Base-by-base conservation (phyloP, 2,329 filamentous ascomycete genomes). In the Graphilbum fragrans region DNA sequence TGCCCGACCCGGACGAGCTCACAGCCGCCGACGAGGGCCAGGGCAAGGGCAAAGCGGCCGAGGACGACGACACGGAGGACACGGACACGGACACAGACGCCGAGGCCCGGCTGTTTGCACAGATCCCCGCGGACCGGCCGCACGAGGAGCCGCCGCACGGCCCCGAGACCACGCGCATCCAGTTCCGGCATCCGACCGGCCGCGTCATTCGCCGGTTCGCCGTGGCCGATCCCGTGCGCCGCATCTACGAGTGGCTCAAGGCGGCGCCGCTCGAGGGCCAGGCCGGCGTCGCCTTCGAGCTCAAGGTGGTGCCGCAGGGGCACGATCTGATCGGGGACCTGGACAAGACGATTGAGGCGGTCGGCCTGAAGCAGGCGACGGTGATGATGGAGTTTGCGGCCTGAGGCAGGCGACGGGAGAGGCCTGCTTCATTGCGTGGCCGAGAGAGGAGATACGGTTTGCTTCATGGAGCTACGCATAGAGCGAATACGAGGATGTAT, bases 181-280 rank as follows among this genome's bases (percentile, higher is more conserved):
- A 96, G 58, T 94, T 98, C 64, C 76, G 85, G 45, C 84, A 94
- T 53, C 79, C 88, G 1, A 81, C 76, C 11, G 87, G 87, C 2
- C 79, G 90, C 17, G 74, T 94, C 10, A 88, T 98, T 45, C 80
- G 87, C 23, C 77, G 86, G n/a, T 98, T 98, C 61, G 66, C 69
- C 10, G 61, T 88, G 4, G 60, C 74, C 14, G 92, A 98, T 44
- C 68, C 74, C 1, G 87, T 98, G 12, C 73, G 77, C 42, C 77
- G 85, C 12, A 79, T 98, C 36, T 98, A 90, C 60, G 92, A 98
- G 64, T 98, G 88, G 86, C 77, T 98, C 49, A 98, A 96, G 65
- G 82, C 88, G 1, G 85, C 87, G 2, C 61, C 94, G 2, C 60
- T 93, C 38, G 82, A 88, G 50, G 86, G 82, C 52, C 90, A 86